Evolutionary conservation across 75 land plant genomes (phyloP).

Genomic region (Larix kaempferi): DNA sequence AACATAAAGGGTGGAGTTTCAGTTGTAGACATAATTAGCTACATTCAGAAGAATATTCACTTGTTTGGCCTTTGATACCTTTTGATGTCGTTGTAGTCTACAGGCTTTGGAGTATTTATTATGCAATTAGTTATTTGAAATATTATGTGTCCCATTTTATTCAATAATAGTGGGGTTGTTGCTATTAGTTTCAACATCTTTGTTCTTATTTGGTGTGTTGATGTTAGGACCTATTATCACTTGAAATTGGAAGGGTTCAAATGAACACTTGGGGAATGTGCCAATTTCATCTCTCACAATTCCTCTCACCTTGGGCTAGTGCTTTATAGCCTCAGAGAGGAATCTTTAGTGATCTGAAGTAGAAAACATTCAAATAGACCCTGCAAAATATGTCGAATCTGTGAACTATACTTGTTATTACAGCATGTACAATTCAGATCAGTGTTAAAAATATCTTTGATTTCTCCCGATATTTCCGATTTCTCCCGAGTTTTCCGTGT

Average conservation of each 20-base stretch:
- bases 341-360: neutral
- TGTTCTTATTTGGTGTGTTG: neutral
- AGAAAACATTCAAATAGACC: neutral
- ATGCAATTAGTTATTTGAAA: neutral
- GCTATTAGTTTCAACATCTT: neutral
- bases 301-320: neutral
- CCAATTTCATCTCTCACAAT: too few species aligned
- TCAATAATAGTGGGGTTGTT: neutral
- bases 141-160: neutral
- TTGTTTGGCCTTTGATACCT: neutral
- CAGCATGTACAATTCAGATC: too few species aligned
- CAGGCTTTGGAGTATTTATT: neutral
- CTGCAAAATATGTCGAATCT: too few species aligned
- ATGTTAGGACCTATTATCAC: neutral
- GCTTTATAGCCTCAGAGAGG: neutral
- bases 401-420: too few species aligned
- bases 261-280: neutral
- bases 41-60: neutral
- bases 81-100: neutral
- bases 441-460: too few species aligned
- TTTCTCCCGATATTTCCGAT: too few species aligned
- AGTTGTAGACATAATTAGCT: neutral
- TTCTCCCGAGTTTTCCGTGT: too few species aligned
- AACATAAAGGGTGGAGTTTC: neutral
- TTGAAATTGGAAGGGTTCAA: neutral